Percentiles rank a stretch among this genome's conserved stretches.
Evolutionary conservation across 305 asterid genomes (phyloP).

Genomic region (Striga hermonthica): DNA sequence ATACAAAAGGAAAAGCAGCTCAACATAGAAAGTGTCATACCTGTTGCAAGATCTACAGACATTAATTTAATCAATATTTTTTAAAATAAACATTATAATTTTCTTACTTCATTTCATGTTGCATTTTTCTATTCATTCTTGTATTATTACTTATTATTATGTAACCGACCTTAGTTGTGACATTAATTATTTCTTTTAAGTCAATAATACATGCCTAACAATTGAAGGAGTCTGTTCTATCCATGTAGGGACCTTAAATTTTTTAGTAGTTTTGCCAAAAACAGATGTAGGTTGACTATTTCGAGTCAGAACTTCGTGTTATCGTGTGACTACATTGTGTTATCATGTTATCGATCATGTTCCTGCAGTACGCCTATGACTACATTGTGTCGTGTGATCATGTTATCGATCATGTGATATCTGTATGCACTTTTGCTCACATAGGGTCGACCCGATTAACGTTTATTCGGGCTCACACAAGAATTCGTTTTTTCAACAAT

Average conservation of each 20-base stretch:
- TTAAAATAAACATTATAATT: background rate
- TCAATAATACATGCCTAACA: slow-evolving; percentile 13
- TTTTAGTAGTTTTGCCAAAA: background rate
- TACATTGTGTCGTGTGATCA: too few relatives aligned
- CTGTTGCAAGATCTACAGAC: slow-evolving; percentile 16
- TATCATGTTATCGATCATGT: too few relatives aligned
- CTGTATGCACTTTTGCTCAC: too few relatives aligned
- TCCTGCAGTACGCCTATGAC: too few relatives aligned
- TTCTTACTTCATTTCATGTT: background rate
- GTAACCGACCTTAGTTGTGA: slow-evolving; percentile 17
- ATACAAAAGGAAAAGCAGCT: too few relatives aligned
- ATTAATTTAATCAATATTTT: background rate
- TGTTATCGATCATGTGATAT: too few relatives aligned
- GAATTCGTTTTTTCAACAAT: too few relatives aligned
- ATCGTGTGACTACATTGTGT: too few relatives aligned
- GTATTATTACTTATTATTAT: background rate
- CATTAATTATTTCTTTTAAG: background rate
- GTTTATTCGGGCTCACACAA: too few relatives aligned
- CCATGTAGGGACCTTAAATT: background rate
- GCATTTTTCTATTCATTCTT: slow-evolving; percentile 22
- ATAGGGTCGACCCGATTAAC: too few relatives aligned
- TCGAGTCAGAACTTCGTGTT: too few relatives aligned
- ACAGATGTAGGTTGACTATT: slow-evolving; percentile 19
- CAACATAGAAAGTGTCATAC: background rate
- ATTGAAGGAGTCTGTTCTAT: background rate